Evolutionary conservation across 495 filamentous ascomycete genomes (phyloP).

Genomic region (Pyrenula massariospora): DNA sequence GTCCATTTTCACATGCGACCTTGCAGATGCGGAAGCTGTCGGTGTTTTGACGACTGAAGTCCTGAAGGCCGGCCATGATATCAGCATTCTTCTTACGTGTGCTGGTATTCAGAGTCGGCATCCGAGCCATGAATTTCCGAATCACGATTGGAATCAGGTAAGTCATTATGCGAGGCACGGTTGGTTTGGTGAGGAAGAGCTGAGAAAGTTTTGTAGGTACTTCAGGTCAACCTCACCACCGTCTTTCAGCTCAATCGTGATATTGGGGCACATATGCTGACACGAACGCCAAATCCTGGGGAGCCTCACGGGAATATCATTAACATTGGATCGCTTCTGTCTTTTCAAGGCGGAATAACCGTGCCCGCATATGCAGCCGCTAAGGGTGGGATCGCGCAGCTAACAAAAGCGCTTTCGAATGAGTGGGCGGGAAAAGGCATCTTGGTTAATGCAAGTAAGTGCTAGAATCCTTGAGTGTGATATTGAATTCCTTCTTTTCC

Average conservation of each 20-base stretch:
- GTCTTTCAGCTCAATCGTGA: slow-evolving; percentile 80
- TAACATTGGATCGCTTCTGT: slow-evolving; percentile 74
- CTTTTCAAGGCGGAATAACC: slow-evolving; percentile 84
- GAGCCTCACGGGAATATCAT: slow-evolving; percentile 66
- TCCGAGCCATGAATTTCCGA: slow-evolving; percentile 65
- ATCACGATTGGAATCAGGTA: slow-evolving; percentile 69
- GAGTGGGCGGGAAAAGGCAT: slow-evolving; percentile 75
- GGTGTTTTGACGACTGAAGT: slow-evolving; percentile 48
- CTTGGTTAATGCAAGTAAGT: slow-evolving; percentile 69
- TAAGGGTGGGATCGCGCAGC: slow-evolving; percentile 76
- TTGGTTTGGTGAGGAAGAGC: neutral
- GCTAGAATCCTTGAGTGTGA: neutral
- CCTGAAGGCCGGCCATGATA: slow-evolving; percentile 43
- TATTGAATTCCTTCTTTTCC: too few relatives aligned
- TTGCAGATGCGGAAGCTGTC: slow-evolving; percentile 50
- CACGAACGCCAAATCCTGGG: slow-evolving; percentile 35
- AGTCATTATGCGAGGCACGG: slow-evolving; percentile 17
- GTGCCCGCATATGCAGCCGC: slow-evolving; percentile 85
- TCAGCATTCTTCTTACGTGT: slow-evolving; percentile 70
- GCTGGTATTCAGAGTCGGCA: slow-evolving; percentile 79
- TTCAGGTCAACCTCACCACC: slow-evolving; percentile 73
- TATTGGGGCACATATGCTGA: slow-evolving; percentile 73
- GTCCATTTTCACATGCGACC: slow-evolving; percentile 59
- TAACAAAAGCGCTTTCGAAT: slow-evolving; percentile 81
- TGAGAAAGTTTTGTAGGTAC: too few relatives aligned